A percentile compares a stretch with the other conserved stretches of the same genome.
phyloP scores from a whole-genome alignment of 1,284 basidiomycete genomes.

The Naganishia albida region DNA sequence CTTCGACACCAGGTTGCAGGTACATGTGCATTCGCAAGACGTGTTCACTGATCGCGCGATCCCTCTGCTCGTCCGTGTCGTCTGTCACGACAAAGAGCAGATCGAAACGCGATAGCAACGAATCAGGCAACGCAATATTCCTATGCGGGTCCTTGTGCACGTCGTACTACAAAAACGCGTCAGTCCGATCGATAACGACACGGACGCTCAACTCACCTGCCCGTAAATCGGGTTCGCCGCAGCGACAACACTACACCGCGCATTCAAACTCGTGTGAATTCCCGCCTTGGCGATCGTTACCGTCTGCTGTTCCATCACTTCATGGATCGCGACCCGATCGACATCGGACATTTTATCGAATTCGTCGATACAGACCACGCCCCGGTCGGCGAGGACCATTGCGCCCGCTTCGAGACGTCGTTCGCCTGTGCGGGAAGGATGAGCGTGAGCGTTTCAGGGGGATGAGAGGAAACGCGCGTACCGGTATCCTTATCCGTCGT shows the following conservation, averaged over 20 bases:
- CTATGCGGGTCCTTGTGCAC: slow-evolving; percentile 99
- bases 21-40: slow-evolving; percentile 97
- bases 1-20: slow-evolving; percentile 91
- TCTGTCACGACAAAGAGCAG: slow-evolving; percentile 97
- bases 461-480: slow-evolving; percentile 35
- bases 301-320: slow-evolving; percentile 99
- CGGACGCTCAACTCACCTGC: slow-evolving; percentile 62
- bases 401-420: slow-evolving; percentile 95
- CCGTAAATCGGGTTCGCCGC: slow-evolving; percentile 99
- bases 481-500: slow-evolving; percentile 95
- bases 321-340: slow-evolving; percentile 99
- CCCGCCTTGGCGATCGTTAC: slow-evolving; percentile 99
- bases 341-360: slow-evolving; percentile 99
- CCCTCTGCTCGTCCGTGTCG: slow-evolving; percentile 92
- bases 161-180: slow-evolving; percentile 71
- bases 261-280: slow-evolving; percentile 97
- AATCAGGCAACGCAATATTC: slow-evolving; percentile 98
- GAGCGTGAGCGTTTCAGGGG: background rate
- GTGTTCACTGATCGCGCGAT: slow-evolving; percentile 94
- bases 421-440: slow-evolving; percentile 62
- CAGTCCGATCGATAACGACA: slow-evolving; percentile 1
- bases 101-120: slow-evolving; percentile 98
- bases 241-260: slow-evolving; percentile 94
- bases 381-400: slow-evolving; percentile 99
- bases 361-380: slow-evolving; percentile 99